A percentile compares a stretch with the other conserved stretches of the same genome.
Evolutionary conservation across 495 filamentous ascomycete genomes (phyloP).

Genomic region (Annulohypoxylon bovei): DNA sequence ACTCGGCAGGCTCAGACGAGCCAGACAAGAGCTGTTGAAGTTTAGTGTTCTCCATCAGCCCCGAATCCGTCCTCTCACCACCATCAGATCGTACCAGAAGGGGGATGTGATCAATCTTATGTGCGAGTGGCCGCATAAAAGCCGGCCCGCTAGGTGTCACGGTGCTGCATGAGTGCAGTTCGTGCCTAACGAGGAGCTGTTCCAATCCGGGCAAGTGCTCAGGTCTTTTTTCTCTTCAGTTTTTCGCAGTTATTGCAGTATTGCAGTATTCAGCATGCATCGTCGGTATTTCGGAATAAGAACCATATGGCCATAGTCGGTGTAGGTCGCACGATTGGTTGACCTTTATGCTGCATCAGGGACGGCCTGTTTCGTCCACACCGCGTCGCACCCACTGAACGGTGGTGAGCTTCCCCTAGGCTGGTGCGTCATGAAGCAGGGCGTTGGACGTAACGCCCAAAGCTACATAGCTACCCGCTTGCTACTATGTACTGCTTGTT

Average conservation of each 20-base stretch:
- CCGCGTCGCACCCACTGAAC: conserved; percentile 33
- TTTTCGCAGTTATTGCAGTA: not conserved
- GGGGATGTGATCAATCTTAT: conserved; percentile 43
- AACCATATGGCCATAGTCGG: conserved; percentile 28
- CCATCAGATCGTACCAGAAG: conserved; percentile 46
- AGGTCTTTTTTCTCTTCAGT: conserved; percentile 5
- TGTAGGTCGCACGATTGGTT: conserved; percentile 38
- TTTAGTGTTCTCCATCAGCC: conserved; percentile 42
- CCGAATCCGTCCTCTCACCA: conserved; percentile 40
- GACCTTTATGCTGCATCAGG: conserved; percentile 34
- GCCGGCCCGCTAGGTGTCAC: conserved; percentile 45
- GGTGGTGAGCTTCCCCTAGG: conserved; percentile 31
- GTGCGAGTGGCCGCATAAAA: conserved; percentile 47
- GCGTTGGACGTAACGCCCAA: conserved; percentile 25
- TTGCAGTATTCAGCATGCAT: not conserved
- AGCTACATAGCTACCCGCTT: conserved; percentile 7
- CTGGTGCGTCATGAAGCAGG: conserved; percentile 34
- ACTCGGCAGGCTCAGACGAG: conserved; percentile 29
- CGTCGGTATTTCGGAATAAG: conserved; percentile 40
- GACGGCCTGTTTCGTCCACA: conserved; percentile 38
- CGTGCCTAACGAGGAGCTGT: conserved; percentile 44
- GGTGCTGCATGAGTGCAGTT: conserved; percentile 37
- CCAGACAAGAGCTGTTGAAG: conserved; percentile 29
- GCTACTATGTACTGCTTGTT: conserved; percentile 29
- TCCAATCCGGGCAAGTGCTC: conserved; percentile 41